Evolutionary conservation across 495 filamentous ascomycete genomes (phyloP).

Genomic region (Aspergillus leporis): DNA sequence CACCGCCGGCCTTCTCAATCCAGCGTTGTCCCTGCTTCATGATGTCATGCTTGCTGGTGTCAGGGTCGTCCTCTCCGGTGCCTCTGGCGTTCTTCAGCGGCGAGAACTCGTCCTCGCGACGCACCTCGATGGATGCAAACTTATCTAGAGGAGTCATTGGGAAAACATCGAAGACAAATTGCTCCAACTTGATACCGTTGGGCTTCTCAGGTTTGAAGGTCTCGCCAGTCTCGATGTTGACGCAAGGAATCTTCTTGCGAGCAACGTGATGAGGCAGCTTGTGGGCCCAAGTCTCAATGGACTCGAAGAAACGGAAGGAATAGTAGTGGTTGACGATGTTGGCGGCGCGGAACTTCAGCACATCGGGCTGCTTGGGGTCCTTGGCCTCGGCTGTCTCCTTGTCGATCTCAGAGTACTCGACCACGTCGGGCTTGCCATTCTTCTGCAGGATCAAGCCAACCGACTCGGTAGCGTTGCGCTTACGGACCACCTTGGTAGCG

Average conservation of each 20-base stretch:
- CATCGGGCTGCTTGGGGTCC: slow-evolving; percentile 76
- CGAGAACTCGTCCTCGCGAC: slow-evolving; percentile 97
- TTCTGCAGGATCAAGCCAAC: slow-evolving; percentile 92
- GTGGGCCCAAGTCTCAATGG: slow-evolving; percentile 82
- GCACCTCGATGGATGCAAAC: slow-evolving; percentile 95
- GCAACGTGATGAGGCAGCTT: slow-evolving; percentile 93
- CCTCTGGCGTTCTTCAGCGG: slow-evolving; percentile 95
- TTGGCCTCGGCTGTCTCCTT: slow-evolving; percentile 79
- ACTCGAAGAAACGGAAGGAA: slow-evolving; percentile 88
- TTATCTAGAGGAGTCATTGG: slow-evolving; percentile 81
- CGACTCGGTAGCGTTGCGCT: slow-evolving; percentile 94
- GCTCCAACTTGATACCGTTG: slow-evolving; percentile 98
- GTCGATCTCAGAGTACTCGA: slow-evolving; percentile 99
- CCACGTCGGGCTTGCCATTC: slow-evolving; percentile 95
- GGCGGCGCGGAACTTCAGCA: slow-evolving; percentile 94
- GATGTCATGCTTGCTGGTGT: slow-evolving; percentile 88
- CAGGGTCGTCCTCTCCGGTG: slow-evolving; percentile 88
- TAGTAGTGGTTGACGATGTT: slow-evolving; percentile 99
- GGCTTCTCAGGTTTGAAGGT: slow-evolving; percentile 86
- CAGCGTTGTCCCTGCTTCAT: slow-evolving; percentile 85
- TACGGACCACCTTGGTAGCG: slow-evolving; percentile 97
- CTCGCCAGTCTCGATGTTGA: slow-evolving; percentile 73
- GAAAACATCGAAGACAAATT: slow-evolving; percentile 99
- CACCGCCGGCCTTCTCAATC: slow-evolving; percentile 75
- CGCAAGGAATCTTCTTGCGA: slow-evolving; percentile 94